Base-by-base conservation (phyloP, 2,329 filamentous ascomycete genomes). In the Talaromyces sp. region DNA sequence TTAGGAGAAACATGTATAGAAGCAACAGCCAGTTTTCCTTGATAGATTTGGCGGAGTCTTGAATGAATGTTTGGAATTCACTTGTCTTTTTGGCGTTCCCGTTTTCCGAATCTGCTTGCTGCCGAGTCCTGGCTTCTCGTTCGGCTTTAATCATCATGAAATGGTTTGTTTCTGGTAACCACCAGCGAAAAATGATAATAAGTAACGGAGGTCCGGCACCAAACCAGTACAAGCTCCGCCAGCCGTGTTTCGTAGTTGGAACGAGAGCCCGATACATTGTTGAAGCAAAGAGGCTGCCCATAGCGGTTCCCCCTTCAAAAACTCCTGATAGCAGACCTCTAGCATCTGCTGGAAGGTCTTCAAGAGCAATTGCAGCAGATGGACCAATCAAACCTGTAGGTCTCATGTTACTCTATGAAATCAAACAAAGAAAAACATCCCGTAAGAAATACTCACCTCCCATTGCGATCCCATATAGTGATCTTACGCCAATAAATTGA, bases 111-210 rank as follows among this genome's bases (percentile, higher is more conserved):
- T 23, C 11, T 12, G 31, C 31, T n/a, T 61, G 48, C 21, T 62
- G 39, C 14, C 48, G 52, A 2, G 40, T 64, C 11, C 63, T 63
- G 18, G 64, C 67, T 33, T 69, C 68, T 6, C 68, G 66, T 40
- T 68, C 67, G 1, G 67, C 67, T 42, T 68, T 66, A 62, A 69
- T 68, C 11, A 67, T 67, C 39, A 67, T 81, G 74, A 88, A 93
- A 1, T 86, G 83, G 33, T 88, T 79, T 0, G 91, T 95, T 77
- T 95, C 91, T 14, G 89, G 88, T 0, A 95, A 81, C 72, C 83
- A 84, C 35, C 91, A 79, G 28, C 91, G 87, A 79, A 89, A 91
- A 56, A 85, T 68, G 70, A 95, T 95, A 76, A 77, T 74, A 11
- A 77, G 63, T 3, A 77, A 62, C 1, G 75, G 75, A 6, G 74